Percentiles rank a stretch among this genome's conserved stretches.
Conservation (phyloP, 1,284 basidiomycete species). For the Phellinidium pouzarii region DNA sequence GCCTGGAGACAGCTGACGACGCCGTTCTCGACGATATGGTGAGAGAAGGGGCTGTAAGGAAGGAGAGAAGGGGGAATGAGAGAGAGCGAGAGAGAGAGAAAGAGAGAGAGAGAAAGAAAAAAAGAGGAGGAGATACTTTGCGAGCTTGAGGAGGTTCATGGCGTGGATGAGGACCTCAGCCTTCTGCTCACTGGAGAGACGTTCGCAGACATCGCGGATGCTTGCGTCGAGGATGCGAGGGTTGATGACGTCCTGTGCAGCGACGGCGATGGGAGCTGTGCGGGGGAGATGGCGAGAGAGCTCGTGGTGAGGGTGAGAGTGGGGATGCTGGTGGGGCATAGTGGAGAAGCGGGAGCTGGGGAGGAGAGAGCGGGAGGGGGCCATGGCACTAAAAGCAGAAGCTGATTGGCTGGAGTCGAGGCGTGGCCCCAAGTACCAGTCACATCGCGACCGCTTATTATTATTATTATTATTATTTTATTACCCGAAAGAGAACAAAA, state of each 20-base stretch:
- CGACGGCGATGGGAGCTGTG: slow-evolving; percentile 1
- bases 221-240: slow-evolving; percentile 66
- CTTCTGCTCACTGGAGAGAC: slow-evolving; percentile 55
- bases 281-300: slow-evolving; percentile 15
- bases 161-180: slow-evolving; percentile 59
- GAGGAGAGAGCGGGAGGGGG: background rate
- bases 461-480: too few species aligned
- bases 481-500: too few species aligned
- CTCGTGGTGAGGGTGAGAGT: slow-evolving; percentile 19
- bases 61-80: slow-evolving; percentile 19
- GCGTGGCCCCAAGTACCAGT: too few species aligned
- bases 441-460: too few species aligned
- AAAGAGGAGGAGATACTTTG: slow-evolving; percentile 30
- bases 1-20: slow-evolving; percentile 63
- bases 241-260: slow-evolving; percentile 49
- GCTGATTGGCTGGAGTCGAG: background rate
- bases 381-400: too few species aligned
- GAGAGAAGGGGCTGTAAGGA: slow-evolving; percentile 35
- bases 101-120: slow-evolving; percentile 21
- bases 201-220: slow-evolving; percentile 54
- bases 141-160: slow-evolving; percentile 43
- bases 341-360: background rate
- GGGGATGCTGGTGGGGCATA: slow-evolving; percentile 13
- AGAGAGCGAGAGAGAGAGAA: slow-evolving; percentile 20
- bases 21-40: slow-evolving; percentile 64